Evolutionary conservation across 805 yeast genomes (phyloP).

Genomic region (Groenewaldozyma tartarivorans): DNA sequence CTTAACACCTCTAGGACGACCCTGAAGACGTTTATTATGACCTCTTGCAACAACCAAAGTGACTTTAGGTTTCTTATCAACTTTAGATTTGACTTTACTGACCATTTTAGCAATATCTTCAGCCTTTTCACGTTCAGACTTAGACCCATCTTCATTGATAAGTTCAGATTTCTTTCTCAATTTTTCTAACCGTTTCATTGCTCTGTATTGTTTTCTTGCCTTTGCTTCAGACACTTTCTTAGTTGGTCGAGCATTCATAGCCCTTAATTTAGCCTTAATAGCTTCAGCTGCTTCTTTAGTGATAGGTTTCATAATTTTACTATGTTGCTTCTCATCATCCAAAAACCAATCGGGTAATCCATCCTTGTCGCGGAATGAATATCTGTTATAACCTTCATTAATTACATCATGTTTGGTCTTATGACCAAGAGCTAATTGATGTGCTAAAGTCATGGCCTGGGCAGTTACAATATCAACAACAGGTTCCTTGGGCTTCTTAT

Average conservation of each 20-base stretch:
- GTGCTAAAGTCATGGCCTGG: conserved; percentile 97
- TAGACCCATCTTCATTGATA: conserved; percentile 77
- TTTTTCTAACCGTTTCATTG: conserved; percentile 75
- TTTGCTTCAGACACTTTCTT: conserved; percentile 98
- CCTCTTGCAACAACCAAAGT: conserved; percentile 87
- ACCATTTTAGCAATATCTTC: conserved; percentile 83
- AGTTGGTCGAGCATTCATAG: conserved; percentile 93
- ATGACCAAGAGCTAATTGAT: conserved; percentile 85
- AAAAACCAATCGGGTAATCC: conserved; percentile 95
- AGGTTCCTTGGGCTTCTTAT: conserved; percentile 18
- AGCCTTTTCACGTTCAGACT: conserved; percentile 89
- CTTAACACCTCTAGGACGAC: conserved; percentile 93
- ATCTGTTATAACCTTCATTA: conserved; percentile 89
- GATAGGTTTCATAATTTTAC: conserved; percentile 77
- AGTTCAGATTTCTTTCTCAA: conserved; percentile 86
- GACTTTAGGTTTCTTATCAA: conserved; percentile 64
- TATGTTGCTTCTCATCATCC: conserved; percentile 84
- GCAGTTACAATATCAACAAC: conserved; percentile 81
- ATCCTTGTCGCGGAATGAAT: conserved; percentile 83
- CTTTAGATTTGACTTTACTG: conserved; percentile 66
- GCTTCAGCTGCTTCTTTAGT: conserved; percentile 89
- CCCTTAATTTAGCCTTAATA: conserved; percentile 61
- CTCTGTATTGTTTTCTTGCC: conserved; percentile 93
- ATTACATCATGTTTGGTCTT: conserved; percentile 72
- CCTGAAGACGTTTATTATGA: conserved; percentile 71